Evolutionary conservation across 108 stramenopile genomes (phyloP), one percentile per base, ranked within the genome.

Genomic region (Pseudonitzschia multistriata): DNA sequence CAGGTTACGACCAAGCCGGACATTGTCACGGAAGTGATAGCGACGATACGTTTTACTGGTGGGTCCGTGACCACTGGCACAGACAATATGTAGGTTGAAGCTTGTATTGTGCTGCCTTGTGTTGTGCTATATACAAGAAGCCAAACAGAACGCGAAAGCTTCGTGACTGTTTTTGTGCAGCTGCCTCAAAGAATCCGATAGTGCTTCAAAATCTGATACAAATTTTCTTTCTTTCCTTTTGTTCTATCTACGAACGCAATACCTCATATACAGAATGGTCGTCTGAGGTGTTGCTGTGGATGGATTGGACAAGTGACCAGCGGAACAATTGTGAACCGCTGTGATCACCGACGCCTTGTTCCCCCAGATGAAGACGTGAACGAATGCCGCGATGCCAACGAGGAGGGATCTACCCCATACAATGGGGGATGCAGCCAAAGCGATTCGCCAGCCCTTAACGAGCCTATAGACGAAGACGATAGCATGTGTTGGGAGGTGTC

Each of bases 21-120:
- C 64, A 65, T n/a, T 65, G 64, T 24, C 64, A 65, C 21, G 64
- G 64, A 24, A 39, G 37, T 7, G 40, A 42, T 21, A 22, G 30
- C 42, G 64, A 65, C 64, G 30, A 22, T 7, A 47, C 64, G n/a
- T 65, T 47, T 22, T 65, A 65, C 42, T 65, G 64, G 64, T 40
- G 37, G 37, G 14, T 47, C 10, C 11, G 40, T 2, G 59, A 60
- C 34, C 59, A 60, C 19, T 60, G 59, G 59, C 13, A 29, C 59
- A 29, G 59, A 29, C 59, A 60, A 60, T 60, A 60, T 55, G 54
- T 55, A 55, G 13, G 54, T 31, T 27, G 7, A 5, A 24, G 7
- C 27, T 5, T 53, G 5, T 37, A 7, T 37, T 37, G 37, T 37
- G 37, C 6, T 7, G 8, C 8, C 37, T 8, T 8, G 37, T 37